Percentiles rank a stretch among this genome's conserved stretches.
These are phyloP conservation scores for Torulaspora maleeae DNA, from an alignment of 805 yeast species.

Conservation along the genomic window DNA sequence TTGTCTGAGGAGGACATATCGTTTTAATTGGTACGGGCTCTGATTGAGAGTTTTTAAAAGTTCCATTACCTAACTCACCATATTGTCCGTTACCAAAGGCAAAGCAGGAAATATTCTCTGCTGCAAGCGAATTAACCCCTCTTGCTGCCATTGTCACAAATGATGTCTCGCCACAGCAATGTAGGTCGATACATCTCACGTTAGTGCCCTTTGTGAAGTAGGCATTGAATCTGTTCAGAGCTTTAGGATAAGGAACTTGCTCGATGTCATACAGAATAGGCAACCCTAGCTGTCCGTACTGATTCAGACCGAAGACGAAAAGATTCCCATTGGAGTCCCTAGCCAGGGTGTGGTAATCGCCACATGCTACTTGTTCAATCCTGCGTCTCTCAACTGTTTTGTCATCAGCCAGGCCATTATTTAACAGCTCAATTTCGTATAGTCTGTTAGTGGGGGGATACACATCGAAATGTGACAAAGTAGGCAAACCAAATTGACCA, in stretches of 20 bases:
- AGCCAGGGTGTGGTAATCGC: conserved; percentile 67
- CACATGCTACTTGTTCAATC: conserved; percentile 63
- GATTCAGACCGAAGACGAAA: conserved; percentile 85
- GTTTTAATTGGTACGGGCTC: conserved; percentile 54
- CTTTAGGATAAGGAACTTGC: conserved; percentile 63
- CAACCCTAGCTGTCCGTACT: conserved; percentile 78
- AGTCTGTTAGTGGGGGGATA: conserved; percentile 48
- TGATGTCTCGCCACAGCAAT: conserved; percentile 69
- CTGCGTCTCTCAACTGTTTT: conserved; percentile 36
- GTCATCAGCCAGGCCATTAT: conserved; percentile 17
- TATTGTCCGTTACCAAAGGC: conserved; percentile 79
- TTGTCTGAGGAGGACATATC: conserved; percentile 41
- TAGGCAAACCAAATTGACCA: conserved; percentile 86
- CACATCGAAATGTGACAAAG: conserved; percentile 57
- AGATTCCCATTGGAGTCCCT: conserved; percentile 61
- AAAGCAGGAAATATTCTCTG: conserved; percentile 39
- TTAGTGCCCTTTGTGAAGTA: conserved; percentile 41
- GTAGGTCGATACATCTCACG: conserved; percentile 48
- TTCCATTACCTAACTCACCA: conserved; percentile 83
- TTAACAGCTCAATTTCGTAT: conserved; percentile 42
- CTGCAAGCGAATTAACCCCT: conserved; percentile 21
- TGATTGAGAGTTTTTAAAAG: conserved; percentile 66
- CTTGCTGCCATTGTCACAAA: conserved; percentile 41
- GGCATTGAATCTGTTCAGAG: conserved; percentile 38
- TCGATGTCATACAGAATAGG: conserved; percentile 63